phyloP scores from a whole-genome alignment of 2,329 filamentous ascomycete genomes.

The Plectosphaerella cucumerina region DNA sequence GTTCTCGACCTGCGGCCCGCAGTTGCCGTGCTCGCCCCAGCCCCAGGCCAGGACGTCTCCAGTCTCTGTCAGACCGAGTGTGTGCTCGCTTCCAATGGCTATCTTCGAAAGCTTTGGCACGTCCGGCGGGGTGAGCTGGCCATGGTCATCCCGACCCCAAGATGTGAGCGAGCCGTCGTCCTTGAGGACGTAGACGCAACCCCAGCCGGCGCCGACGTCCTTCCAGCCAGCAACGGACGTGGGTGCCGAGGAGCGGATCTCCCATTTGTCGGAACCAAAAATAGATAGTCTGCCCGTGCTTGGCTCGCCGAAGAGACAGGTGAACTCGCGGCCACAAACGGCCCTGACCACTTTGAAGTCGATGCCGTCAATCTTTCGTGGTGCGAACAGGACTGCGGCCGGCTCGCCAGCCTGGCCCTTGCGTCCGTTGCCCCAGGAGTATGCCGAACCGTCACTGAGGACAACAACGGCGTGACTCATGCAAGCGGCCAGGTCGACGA shows the following conservation, averaged over 20 bases:
- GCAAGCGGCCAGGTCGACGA: constrained; percentile 65
- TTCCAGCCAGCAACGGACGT: constrained; percentile 52
- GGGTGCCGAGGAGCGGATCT: constrained; percentile 56
- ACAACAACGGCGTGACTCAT: constrained; percentile 76
- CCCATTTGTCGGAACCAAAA: constrained; percentile 74
- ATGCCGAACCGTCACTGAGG: constrained; percentile 70
- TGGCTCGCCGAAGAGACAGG: constrained; percentile 60
- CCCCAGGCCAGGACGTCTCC: constrained; percentile 80
- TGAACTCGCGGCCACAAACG: constrained; percentile 83
- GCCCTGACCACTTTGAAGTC: constrained; percentile 62
- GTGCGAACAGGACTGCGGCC: constrained; percentile 48
- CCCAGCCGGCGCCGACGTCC: constrained; percentile 76
- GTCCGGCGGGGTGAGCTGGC: constrained; percentile 65
- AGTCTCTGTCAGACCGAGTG: constrained; percentile 62
- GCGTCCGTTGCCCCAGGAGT: constrained; percentile 83
- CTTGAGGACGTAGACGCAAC: constrained; percentile 69
- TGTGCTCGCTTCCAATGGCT: constrained; percentile 88
- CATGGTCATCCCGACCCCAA: constrained; percentile 85
- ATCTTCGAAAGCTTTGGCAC: constrained; percentile 59
- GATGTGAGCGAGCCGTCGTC: constrained; percentile 56
- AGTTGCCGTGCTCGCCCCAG: constrained; percentile 98
- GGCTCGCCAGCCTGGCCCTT: constrained; percentile 77
- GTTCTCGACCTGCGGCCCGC: constrained; percentile 62
- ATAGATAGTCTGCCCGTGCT: constrained; percentile 57
- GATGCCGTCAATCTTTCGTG: constrained; percentile 54